phyloP scores from a whole-genome alignment of 495 filamentous ascomycete genomes.

The Neurospora sp. region DNA sequence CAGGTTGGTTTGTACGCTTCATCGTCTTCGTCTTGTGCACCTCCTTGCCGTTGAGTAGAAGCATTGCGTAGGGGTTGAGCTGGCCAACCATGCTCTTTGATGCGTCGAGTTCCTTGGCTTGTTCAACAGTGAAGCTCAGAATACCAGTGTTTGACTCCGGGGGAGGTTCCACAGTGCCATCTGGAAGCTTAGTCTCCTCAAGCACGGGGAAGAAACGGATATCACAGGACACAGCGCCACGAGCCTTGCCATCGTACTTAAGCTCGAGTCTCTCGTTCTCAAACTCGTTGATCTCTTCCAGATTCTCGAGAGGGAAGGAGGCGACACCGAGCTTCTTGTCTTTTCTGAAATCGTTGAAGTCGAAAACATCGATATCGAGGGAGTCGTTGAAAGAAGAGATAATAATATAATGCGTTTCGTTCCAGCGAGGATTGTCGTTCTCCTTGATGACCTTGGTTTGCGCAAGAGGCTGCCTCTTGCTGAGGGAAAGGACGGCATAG shows the following conservation, averaged over 20 bases:
- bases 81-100: constrained; percentile 80
- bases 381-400: constrained; percentile 80
- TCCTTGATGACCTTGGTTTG: constrained; percentile 84
- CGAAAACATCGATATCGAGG: constrained; percentile 71
- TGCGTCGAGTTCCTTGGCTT: constrained; percentile 90
- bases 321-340: constrained; percentile 88
- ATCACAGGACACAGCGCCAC: constrained; percentile 71
- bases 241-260: constrained; percentile 68
- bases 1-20: constrained; percentile 92
- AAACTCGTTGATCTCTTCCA: constrained; percentile 64
- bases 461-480: constrained; percentile 65
- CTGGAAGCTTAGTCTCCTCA: constrained; percentile 56
- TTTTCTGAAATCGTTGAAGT: constrained; percentile 93
- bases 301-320: constrained; percentile 70
- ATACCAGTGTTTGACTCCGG: constrained; percentile 92
- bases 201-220: constrained; percentile 93
- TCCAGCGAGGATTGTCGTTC: constrained; percentile 82
- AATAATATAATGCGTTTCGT: constrained; percentile 91
- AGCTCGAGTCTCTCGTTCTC: constrained; percentile 82
- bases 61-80: constrained; percentile 79
- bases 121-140: constrained; percentile 80
- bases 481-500: constrained; percentile 80
- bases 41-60: constrained; percentile 83
- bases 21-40: constrained; percentile 76
- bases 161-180: constrained; percentile 65